These are phyloP conservation scores for Thermochaetoides thermophila DNA, from an alignment of 495 filamentous ascomycete genomes.

Conservation along the genomic window DNA sequence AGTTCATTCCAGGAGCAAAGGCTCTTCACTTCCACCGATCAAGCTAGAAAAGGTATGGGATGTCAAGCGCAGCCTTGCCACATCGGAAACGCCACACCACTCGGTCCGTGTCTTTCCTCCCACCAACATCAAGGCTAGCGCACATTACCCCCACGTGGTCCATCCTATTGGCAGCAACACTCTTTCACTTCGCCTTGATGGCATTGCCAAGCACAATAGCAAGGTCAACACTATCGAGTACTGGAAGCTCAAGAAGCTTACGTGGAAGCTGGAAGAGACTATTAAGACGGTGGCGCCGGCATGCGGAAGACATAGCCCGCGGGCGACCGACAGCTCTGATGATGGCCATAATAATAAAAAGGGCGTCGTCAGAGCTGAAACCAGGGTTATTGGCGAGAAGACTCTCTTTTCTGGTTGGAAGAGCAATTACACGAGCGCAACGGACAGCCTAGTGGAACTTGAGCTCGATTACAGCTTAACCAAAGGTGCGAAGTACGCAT, in stretches of 20 bases:
- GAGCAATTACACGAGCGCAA: constrained; percentile 56
- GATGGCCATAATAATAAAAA: constrained; percentile 40
- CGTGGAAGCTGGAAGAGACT: constrained; percentile 85
- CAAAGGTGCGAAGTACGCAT: constrained; percentile 46
- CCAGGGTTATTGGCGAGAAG: constrained; percentile 47
- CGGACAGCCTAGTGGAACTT: constrained; percentile 62
- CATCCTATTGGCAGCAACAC: constrained; percentile 78
- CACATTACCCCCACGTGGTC: constrained; percentile 66
- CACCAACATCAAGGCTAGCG: constrained; percentile 73
- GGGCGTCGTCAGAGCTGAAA: constrained; percentile 63
- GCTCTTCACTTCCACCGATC: constrained; percentile 25
- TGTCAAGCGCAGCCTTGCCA: constrained; percentile 57
- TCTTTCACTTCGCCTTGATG: constrained; percentile 63
- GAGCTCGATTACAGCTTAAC: constrained; percentile 64
- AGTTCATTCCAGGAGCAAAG: constrained; percentile 44
- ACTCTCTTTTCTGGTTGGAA: constrained; percentile 66
- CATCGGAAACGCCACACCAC: constrained; percentile 47
- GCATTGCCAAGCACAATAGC: constrained; percentile 50
- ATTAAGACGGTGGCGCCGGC: constrained; percentile 66
- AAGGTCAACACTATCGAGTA: constrained; percentile 40
- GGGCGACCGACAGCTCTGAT: constrained; percentile 38
- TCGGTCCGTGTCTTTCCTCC: constrained; percentile 91
- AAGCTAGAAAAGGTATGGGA: constrained; percentile 48
- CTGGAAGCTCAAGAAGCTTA: constrained; percentile 80
- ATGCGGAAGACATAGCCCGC: constrained; percentile 62